phyloP scores from a whole-genome alignment of 352 stramenopile genomes.

The Globisporangium lucens region DNA sequence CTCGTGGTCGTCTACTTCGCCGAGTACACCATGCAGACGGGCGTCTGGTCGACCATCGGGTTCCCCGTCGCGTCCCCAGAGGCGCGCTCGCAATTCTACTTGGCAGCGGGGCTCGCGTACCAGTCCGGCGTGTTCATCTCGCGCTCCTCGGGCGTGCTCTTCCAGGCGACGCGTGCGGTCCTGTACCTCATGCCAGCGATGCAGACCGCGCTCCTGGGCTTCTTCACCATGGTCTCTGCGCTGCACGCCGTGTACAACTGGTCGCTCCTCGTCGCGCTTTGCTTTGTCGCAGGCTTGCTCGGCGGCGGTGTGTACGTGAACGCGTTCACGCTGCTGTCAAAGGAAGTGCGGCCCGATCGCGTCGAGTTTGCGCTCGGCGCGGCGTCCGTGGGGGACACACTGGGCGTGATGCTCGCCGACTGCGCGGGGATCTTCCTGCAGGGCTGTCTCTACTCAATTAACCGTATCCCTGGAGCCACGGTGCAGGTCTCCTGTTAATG shows the following conservation, averaged over 20 bases:
- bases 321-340: slow-evolving; percentile 87
- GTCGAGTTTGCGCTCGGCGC: slow-evolving; percentile 87
- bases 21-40: slow-evolving; percentile 93
- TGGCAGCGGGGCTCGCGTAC: slow-evolving; percentile 88
- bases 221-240: slow-evolving; percentile 84
- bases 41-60: slow-evolving; percentile 92
- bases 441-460: slow-evolving; percentile 89
- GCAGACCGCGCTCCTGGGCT: slow-evolving; percentile 80
- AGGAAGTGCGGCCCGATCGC: slow-evolving; percentile 61
- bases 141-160: slow-evolving; percentile 85
- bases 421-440: slow-evolving; percentile 88
- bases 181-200: slow-evolving; percentile 89
- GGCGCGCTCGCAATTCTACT: slow-evolving; percentile 87
- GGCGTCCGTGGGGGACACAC: slow-evolving; percentile 87
- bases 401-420: slow-evolving; percentile 90
- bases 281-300: slow-evolving; percentile 86
- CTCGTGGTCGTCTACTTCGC: slow-evolving; percentile 91
- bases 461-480: slow-evolving; percentile 59
- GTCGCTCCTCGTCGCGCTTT: slow-evolving; percentile 69
- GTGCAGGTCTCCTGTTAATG: slow-evolving; percentile 53
- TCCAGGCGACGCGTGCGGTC: slow-evolving; percentile 58
- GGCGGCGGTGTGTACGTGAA: slow-evolving; percentile 91
- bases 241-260: slow-evolving; percentile 88
- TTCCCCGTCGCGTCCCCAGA: slow-evolving; percentile 82
- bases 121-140: slow-evolving; percentile 93